phyloP scores from a whole-genome alignment of 1,284 basidiomycete species.

The Rhodotorula sp. region DNA sequence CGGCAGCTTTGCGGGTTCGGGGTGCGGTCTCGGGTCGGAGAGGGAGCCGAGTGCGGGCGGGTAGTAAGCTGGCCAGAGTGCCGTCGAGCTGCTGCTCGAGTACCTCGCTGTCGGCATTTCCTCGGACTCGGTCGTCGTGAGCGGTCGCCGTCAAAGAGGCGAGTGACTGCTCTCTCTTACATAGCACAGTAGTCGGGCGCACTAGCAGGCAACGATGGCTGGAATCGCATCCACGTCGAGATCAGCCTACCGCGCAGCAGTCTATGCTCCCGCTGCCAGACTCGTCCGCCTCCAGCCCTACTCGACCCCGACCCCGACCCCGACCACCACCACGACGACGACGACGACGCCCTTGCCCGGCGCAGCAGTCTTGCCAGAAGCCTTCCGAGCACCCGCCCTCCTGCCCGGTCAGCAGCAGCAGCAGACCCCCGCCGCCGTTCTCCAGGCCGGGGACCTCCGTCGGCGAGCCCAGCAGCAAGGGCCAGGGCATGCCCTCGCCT shows the following conservation, averaged over 20 bases:
- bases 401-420: not conserved
- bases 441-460: slow-evolving; percentile 4
- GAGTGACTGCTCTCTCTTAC: no score
- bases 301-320: not conserved
- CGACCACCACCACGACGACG: not conserved
- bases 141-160: not conserved
- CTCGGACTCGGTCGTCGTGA: not conserved
- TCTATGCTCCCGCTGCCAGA: not conserved
- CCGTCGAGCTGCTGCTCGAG: no score
- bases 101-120: not conserved
- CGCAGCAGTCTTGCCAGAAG: slow-evolving; percentile 20
- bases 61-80: slow-evolving; percentile 9
- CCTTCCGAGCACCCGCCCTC: slow-evolving; percentile 22
- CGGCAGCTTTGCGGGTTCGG: slow-evolving; percentile 5
- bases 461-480: not conserved
- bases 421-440: slow-evolving; percentile 1
- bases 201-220: not conserved
- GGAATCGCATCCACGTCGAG: slow-evolving; percentile 3
- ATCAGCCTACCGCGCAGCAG: not conserved
- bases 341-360: slow-evolving; percentile 10
- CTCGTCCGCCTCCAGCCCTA: not conserved
- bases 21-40: slow-evolving; percentile 7
- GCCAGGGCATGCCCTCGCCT: not conserved
- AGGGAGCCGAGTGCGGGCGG: slow-evolving; percentile 21
- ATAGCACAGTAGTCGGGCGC: no score